These are phyloP conservation scores for Kazachstania taianensis DNA, from an alignment of 805 yeast species.

Conservation along the genomic window DNA sequence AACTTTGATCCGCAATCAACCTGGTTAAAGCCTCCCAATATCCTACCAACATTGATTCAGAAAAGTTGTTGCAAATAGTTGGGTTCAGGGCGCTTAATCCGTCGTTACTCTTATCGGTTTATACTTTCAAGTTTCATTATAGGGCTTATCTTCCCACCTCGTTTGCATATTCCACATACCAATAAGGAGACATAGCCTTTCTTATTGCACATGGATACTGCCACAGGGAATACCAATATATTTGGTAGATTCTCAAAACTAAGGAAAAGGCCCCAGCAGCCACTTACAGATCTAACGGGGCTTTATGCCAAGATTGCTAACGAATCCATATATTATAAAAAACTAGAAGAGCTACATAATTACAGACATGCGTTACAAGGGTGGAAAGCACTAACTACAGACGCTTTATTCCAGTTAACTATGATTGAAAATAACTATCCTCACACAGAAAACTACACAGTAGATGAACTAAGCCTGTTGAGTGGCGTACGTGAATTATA, in stretches of 20 bases:
- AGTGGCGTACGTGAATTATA: constrained; percentile 33
- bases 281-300: constrained; percentile 48
- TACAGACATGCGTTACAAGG: constrained; percentile 53
- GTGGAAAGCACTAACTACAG: constrained; percentile 64
- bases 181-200: too few species aligned
- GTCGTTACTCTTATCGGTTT: too few species aligned
- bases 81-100: too few species aligned
- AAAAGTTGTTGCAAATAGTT: too few species aligned
- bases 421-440: constrained; percentile 35
- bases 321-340: constrained; percentile 44
- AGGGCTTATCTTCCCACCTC: too few species aligned
- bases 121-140: too few species aligned
- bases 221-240: too few species aligned
- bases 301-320: constrained; percentile 55
- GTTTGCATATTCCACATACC: too few species aligned
- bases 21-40: too few species aligned
- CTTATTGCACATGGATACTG: too few species aligned
- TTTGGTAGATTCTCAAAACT: constrained; percentile 20
- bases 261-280: constrained; percentile 50
- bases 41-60: too few species aligned
- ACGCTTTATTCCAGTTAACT: constrained; percentile 47
- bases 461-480: constrained; percentile 37
- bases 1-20: too few species aligned
- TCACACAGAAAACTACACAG: constrained; percentile 27
- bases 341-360: constrained; percentile 46